phyloP scores from a whole-genome alignment of 2,329 filamentous ascomycete species.

The Chrysosporium queenslandicum region DNA sequence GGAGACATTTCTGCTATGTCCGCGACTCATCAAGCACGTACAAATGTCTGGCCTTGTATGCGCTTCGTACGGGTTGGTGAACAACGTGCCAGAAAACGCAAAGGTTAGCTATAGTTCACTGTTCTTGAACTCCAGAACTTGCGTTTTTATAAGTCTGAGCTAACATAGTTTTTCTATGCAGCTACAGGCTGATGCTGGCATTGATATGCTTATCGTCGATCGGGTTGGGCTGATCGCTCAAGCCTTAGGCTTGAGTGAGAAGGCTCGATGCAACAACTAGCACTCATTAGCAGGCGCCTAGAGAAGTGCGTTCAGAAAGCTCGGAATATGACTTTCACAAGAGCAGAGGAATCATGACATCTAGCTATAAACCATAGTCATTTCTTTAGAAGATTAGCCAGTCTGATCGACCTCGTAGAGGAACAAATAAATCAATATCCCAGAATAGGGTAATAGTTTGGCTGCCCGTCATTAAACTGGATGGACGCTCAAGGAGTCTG shows the following conservation, averaged over 20 bases:
- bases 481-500: neutral
- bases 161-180: slow-evolving; percentile 3
- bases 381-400: too few species aligned
- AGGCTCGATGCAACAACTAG: neutral
- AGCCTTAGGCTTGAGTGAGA: neutral
- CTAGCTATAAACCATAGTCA: too few species aligned
- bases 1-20: slow-evolving; percentile 31
- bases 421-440: too few species aligned
- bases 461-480: neutral
- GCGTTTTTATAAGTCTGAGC: neutral
- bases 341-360: too few species aligned
- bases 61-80: slow-evolving; percentile 30
- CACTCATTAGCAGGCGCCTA: too few species aligned
- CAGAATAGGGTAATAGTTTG: neutral
- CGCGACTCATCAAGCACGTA: slow-evolving; percentile 29
- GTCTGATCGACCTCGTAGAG: too few species aligned
- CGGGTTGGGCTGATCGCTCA: slow-evolving; percentile 18
- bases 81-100: slow-evolving; percentile 23
- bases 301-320: too few species aligned
- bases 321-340: neutral
- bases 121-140: neutral
- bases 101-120: too few species aligned
- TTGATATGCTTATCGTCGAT: slow-evolving; percentile 21
- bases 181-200: slow-evolving; percentile 20
- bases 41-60: slow-evolving; percentile 28